phyloP scores from a whole-genome alignment of 1,284 basidiomycete genomes.

The Cystobasidium pallidum region DNA sequence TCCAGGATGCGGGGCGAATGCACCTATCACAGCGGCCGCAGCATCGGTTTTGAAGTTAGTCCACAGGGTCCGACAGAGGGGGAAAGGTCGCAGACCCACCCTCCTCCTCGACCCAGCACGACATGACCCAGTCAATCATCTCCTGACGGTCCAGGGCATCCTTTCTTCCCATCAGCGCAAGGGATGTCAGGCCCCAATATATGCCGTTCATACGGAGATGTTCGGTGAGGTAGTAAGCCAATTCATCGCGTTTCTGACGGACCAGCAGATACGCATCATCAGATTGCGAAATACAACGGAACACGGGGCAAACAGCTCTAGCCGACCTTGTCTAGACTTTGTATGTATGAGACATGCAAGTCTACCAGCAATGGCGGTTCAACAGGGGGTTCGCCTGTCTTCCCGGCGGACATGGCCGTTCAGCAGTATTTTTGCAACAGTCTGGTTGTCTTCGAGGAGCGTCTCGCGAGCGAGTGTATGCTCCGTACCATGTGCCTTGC shows the following conservation, averaged over 20 bases:
- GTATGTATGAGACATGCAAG: constrained; percentile 74
- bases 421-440: background rate
- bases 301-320: background rate
- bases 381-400: background rate
- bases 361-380: constrained; percentile 55
- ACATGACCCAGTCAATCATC: constrained; percentile 86
- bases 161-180: constrained; percentile 75
- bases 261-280: background rate
- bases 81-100: constrained; percentile 64
- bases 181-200: constrained; percentile 92
- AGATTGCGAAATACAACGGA: constrained; percentile 47
- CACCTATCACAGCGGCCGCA: constrained; percentile 64
- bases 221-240: constrained; percentile 89
- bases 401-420: background rate
- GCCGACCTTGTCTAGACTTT: constrained; percentile 68
- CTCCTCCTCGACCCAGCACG: constrained; percentile 87
- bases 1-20: constrained; percentile 85
- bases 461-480: too few species aligned
- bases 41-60: too few species aligned
- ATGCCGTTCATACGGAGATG: constrained; percentile 94
- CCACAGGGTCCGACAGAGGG: too few species aligned
- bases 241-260: constrained; percentile 74
- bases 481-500: too few species aligned
- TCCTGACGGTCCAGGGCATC: constrained; percentile 79
- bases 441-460: background rate